Evolutionary conservation across 495 filamentous ascomycete species (phyloP).

Genomic region (Hyaloscypha variabilis): DNA sequence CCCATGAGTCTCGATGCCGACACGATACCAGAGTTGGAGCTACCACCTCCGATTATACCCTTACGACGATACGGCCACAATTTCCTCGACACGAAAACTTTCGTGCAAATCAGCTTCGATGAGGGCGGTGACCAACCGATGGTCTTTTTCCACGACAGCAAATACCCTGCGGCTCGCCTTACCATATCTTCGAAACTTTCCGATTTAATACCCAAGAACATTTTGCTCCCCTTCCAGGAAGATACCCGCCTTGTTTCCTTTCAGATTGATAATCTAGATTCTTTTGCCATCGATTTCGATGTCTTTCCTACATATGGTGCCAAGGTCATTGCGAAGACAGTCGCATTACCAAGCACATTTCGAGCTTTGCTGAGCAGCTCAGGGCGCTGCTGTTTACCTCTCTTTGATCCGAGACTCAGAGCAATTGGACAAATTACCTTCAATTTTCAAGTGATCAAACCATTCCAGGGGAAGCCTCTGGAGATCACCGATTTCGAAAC

Average conservation of each 20-base stretch:
- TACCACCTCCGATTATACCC: conserved; percentile 95
- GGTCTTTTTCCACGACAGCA: conserved; percentile 89
- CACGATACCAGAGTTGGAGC: conserved; percentile 86
- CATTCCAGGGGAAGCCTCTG: conserved; percentile 88
- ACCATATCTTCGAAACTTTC: conserved; percentile 96
- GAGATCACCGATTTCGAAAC: conserved; percentile 98
- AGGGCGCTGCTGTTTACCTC: conserved; percentile 79
- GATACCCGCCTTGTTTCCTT: conserved; percentile 91
- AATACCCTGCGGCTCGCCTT: conserved; percentile 91
- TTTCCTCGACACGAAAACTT: conserved; percentile 95
- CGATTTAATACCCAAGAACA: conserved; percentile 92
- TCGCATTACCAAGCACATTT: conserved; percentile 87
- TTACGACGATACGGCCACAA: conserved; percentile 95
- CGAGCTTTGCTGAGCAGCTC: conserved; percentile 71
- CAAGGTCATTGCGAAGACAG: conserved; percentile 93
- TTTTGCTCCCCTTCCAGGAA: conserved; percentile 94
- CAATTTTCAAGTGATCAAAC: conserved; percentile 93
- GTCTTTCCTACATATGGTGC: conserved; percentile 97
- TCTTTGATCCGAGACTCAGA: conserved; percentile 89
- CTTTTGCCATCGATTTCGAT: conserved; percentile 95
- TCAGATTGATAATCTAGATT: conserved; percentile 89
- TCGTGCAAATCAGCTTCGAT: conserved; percentile 87
- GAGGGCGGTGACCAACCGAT: conserved; percentile 70
- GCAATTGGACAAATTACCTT: conserved; percentile 96
- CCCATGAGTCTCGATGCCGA: conserved; percentile 77